Evolutionary conservation across 2,329 filamentous ascomycete genomes (phyloP), one percentile per base, ranked within the genome.

Genomic region (Cercospora sesami): DNA sequence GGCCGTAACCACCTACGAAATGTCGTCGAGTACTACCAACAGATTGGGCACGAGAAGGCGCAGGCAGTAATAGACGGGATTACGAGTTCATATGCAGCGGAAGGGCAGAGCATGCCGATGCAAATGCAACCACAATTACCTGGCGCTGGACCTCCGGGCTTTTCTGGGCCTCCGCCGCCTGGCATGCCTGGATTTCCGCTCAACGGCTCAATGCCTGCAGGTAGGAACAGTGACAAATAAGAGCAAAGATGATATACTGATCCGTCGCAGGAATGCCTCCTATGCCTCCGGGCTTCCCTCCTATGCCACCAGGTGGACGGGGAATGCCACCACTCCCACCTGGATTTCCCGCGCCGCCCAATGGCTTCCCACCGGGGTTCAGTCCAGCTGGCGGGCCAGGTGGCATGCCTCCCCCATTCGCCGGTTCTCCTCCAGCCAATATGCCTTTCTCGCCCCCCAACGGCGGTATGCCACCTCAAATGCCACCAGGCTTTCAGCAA

Each of bases 1-100:
- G 95, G 95, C 71, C 89, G 94, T 76, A 99, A 99, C 83, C 95
- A 99, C 79, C 84, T 99, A 71, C 92, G 95, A 78, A 99, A 99
- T 81, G 95, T 99, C 31, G 91, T 97, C 75, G 94, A 97, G 79
- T 99, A 99, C 83, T 99, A 99, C 81, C 94, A 98, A 83, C 93
- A 98, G 84, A 98, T 99, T 80, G 95, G 94, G 59, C 94, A 97
- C 81, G 95, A 98, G 83, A 97, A 98, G 83, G 94, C 95, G 68
- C 95, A 99, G 82, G 95, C 91, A 60, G 95, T 99, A 75, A 99
- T 99, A 79, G 95, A 99, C 83, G 94, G 91, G 75, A 99, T 99
- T 81, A 98, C 95, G 51, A 92, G 90, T 53, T 97, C 94, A 45
- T 98, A 99, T 83, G 92, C 92, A 72, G 93, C 93, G 74, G 95